Evolutionary conservation across 495 filamentous ascomycete species (phyloP), one percentile per base, ranked within the genome.

Genomic region (Daldinia decipiens): DNA sequence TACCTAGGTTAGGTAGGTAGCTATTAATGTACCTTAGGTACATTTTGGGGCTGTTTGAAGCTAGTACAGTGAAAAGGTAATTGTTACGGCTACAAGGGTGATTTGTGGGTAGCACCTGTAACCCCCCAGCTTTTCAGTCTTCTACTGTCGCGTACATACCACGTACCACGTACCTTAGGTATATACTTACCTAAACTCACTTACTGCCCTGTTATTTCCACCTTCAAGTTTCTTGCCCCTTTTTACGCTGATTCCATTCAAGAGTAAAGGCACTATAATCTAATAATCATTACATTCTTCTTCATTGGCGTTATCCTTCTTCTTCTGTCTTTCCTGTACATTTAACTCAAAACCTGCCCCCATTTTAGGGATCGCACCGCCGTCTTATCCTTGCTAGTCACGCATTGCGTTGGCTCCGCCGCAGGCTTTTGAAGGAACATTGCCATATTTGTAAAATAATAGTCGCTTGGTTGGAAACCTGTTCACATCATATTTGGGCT

Each of bases 201-300:
- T 34, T 59, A 64, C 45, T 60, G 47, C 53, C 54, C 54, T 43
- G 36, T 57, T 24, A 51, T 57, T 38, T 62, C 17, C 19, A 29
- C 45, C 67, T 64, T 63, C 39, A 43, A 59, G 43, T 63, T 64
- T 38, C 59, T 62, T 51, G 40, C 65, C 65, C 65, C 65, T 32
- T 68, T 40, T 68, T 3, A 31, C 5, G 27, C 50, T n/a, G 24
- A 53, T 15, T 47, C 43, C 27, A 15, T 53, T 53, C 24, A n/a
- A 29, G 24, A 53, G 26, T 29, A 29, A 29, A 29, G 5, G 45
- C 67, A 26, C 40, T 36, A 59, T 58, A 47, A 12, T 62, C 24
- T 69, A 59, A 51, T 69, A 59, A 53, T 69, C 26, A 13, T 40
- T 31, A 27, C 21, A 27, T 17, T 24, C 58, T 43, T 50, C 54